phyloP scores from a whole-genome alignment of 2,329 filamentous ascomycete species.

The Kalaharituber pfeilii region DNA sequence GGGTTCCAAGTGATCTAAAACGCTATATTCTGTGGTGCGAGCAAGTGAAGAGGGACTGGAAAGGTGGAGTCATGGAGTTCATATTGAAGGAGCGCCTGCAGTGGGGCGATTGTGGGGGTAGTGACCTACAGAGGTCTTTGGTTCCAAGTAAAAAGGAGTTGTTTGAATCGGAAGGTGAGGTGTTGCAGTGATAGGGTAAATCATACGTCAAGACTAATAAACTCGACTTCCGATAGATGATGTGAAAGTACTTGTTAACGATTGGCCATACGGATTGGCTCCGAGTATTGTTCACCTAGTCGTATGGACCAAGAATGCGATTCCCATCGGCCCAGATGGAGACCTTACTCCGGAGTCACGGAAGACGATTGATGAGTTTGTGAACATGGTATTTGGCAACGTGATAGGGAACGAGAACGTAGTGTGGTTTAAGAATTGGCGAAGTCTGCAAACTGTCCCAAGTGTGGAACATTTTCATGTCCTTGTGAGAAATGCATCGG shows the following conservation, averaged over 20 bases:
- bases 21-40: constrained; percentile 56
- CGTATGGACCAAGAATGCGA: constrained; percentile 78
- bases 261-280: constrained; percentile 67
- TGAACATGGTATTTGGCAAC: constrained; percentile 46
- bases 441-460: constrained; percentile 63
- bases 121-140: neutral
- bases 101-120: constrained; percentile 38
- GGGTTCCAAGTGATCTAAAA: constrained; percentile 59
- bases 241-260: constrained; percentile 59
- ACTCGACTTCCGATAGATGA: constrained; percentile 20
- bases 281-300: constrained; percentile 49
- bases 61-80: constrained; percentile 59
- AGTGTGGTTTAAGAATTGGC: constrained; percentile 91
- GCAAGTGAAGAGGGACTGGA: constrained; percentile 43
- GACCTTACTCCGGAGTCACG: constrained; percentile 49
- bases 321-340: constrained; percentile 51
- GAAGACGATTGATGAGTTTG: constrained; percentile 50
- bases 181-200: neutral
- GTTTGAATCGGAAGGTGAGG: neutral
- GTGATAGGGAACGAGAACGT: constrained; percentile 38
- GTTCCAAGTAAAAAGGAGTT: constrained; percentile 1
- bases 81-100: constrained; percentile 50
- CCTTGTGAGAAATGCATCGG: constrained; percentile 39
- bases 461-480: constrained; percentile 89
- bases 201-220: too few relatives aligned